Base-by-base conservation (phyloP, 2,329 filamentous ascomycete species). In the Clonostachys solani region DNA sequence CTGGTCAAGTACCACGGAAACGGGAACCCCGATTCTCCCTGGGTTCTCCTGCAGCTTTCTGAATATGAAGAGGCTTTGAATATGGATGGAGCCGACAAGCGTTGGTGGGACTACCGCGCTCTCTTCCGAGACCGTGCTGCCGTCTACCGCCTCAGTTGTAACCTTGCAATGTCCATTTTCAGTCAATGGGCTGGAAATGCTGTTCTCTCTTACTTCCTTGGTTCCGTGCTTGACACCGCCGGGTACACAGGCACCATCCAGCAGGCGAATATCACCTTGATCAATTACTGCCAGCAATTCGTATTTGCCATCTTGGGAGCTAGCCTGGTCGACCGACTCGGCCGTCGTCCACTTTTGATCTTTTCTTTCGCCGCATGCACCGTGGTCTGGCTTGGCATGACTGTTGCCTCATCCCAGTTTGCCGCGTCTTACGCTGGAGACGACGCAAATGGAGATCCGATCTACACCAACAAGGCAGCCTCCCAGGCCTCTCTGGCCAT, bases 311-410 rank as follows among this genome's bases (percentile, higher is more conserved):
- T 72, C 13, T 34, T 71, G 5, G 78, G 78, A 18, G 74, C 77
- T 15, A 58, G 60, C 4, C 54, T 80, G 2, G 69, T 77, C 12
- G 77, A 80, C 19, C 61, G 56, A 17, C 54, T 78, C 12, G 75
- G 78, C 13, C 75, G 78, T 23, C 74, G 78, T 2, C 72, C 70
- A 15, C 67, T 78, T 49, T 66, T 80, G 42, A 50, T 80, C 23
- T 63, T 71, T 43, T 73, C 71, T 33, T 70, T 74, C 49, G 60
- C 71, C 3, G 68, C 66, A 10, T 71, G 73, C 35, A 72, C 71
- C 44, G 50, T 75, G 10, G 65, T 75, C 54, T 77, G 77, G 68
- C 60, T 77, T 9, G 71, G 67, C 12, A 67, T 80, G 50, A 75
- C 72, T 12, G 63, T 75, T 0, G 68, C 68, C 2, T 65, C 71